Base-by-base conservation (phyloP, 805 yeast species). In the Nakazawaea pomicola region DNA sequence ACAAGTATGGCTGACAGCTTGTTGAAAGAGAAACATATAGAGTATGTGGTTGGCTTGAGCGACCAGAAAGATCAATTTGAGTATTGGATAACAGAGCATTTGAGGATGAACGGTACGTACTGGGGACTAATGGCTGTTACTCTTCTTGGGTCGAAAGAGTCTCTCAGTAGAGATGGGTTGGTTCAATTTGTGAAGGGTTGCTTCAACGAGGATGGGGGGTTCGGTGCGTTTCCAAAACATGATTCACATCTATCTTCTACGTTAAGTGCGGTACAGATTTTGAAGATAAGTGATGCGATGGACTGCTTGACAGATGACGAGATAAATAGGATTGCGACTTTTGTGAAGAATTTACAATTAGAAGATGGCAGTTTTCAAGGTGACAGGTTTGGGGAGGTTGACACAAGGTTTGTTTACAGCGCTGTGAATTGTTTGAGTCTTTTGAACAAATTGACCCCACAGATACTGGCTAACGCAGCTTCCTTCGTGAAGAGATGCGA, bases 81-180 rank as follows among this genome's bases (percentile, higher is more conserved):
- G 51, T 90, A 88, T 61, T 88, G 95, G 93, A 61, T 90, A 38
- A 76, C 87, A 9, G 98, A 93, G 54, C 98, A 93, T 58, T 67
- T 93, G 37, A 71, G 97, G 24, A 61, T 93, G 70, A 88, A 86
- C 53, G 99, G 98, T 1, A 70, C 93, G 0, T 93, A 93, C 58
- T 93, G 99, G 99, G 98, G 97, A 0, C 65, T 87, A 3, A 82
- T 84, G 14, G 88, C 96, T 0, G 60, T 90, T 24, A 74, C 74
- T 37, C 60, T 83, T 1, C 56, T 91, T 60, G 68, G 72, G 21
- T 65, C 80, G 2, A 61, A 70, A 25, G 73, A 74, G 11, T 74
- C 78, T 0, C 73, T 91, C 43, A 68, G 79, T n/a, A 66, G 69
- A 40, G 62, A 68, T 1, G 85, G 82, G 6, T 76, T 91, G 11